These are phyloP conservation scores for Pleurotus eryngii DNA, from an alignment of 768 basidiomycete species.

Conservation along the genomic window DNA sequence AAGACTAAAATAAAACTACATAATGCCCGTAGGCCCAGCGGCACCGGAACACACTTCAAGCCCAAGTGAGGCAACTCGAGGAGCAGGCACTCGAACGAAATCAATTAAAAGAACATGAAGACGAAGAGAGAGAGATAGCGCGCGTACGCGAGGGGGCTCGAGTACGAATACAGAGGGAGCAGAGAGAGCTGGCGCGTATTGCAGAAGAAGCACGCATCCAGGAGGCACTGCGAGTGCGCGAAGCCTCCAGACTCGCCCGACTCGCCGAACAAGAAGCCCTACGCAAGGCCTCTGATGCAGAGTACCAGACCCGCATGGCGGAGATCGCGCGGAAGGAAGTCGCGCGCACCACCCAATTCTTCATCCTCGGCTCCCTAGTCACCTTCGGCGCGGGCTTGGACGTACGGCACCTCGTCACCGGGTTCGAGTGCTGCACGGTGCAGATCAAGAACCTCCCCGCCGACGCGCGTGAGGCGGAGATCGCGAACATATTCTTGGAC, in stretches of 20 bases:
- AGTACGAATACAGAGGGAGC: too few relatives aligned
- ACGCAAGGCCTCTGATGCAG: slow-evolving; percentile 15
- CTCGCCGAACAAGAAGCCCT: slow-evolving; percentile 16
- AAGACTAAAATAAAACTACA: too few relatives aligned
- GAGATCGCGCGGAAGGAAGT: slow-evolving; percentile 35
- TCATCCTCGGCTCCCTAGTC: slow-evolving; percentile 46
- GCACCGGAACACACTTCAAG: too few relatives aligned
- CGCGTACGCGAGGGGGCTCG: too few relatives aligned
- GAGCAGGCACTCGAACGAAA: too few relatives aligned
- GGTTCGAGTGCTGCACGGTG: slow-evolving; percentile 51
- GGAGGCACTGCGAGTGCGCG: background rate
- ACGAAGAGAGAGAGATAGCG: too few relatives aligned
- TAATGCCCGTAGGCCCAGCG: too few relatives aligned
- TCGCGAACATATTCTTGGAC: slow-evolving; percentile 38
- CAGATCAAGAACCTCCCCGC: slow-evolving; percentile 42
- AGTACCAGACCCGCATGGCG: slow-evolving; percentile 14
- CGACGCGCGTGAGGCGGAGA: slow-evolving; percentile 34
- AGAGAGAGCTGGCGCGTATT: background rate
- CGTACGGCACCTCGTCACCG: slow-evolving; percentile 41
- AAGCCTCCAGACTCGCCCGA: slow-evolving; percentile 5
- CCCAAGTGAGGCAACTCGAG: too few relatives aligned
- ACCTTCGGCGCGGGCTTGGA: slow-evolving; percentile 48
- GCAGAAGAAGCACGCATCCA: background rate
- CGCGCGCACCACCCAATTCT: slow-evolving; percentile 33
- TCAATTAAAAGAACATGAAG: too few relatives aligned